Conservation (phyloP, 225 moss, liverwort and hornwort species). For the Sphagnum tenellum region DNA sequence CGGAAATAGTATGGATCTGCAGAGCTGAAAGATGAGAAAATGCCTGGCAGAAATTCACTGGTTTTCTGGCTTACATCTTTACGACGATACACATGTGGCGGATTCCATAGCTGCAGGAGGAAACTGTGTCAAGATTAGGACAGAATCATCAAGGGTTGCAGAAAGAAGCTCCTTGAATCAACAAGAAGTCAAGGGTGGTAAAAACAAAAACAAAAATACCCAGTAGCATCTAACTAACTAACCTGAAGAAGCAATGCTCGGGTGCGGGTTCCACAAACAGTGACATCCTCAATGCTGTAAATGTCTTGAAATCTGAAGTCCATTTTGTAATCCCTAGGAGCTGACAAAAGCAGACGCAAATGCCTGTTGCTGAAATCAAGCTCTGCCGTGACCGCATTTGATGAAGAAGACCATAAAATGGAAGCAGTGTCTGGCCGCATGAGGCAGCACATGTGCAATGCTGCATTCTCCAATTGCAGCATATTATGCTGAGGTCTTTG, state of each 20-base stretch:
- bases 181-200: too few relatives aligned
- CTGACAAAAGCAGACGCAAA: conserved; percentile 12
- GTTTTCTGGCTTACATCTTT: not conserved
- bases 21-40: too few relatives aligned
- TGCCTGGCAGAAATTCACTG: conserved; percentile 5
- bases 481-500: conserved; percentile 33
- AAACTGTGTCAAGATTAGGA: too few relatives aligned
- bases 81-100: conserved; percentile 21
- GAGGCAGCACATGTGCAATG: conserved; percentile 22
- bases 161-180: too few relatives aligned
- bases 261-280: conserved; percentile 17
- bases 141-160: too few relatives aligned
- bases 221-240: too few relatives aligned
- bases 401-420: conserved; percentile 27
- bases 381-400: conserved; percentile 11
- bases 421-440: conserved; percentile 15
- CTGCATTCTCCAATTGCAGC: conserved; percentile 16
- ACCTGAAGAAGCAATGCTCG: conserved; percentile 60
- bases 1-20: conserved; percentile 15
- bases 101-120: conserved; percentile 5
- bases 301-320: conserved; percentile 59
- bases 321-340: conserved; percentile 49
- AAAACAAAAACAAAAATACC: too few relatives aligned
- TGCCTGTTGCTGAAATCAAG: conserved; percentile 30
- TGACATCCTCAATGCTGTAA: conserved; percentile 15